A percentile compares a stretch with the other conserved stretches of the same genome.
Conservation (phyloP, 2,329 filamentous ascomycete genomes). For the Fusarium nematophilum region DNA sequence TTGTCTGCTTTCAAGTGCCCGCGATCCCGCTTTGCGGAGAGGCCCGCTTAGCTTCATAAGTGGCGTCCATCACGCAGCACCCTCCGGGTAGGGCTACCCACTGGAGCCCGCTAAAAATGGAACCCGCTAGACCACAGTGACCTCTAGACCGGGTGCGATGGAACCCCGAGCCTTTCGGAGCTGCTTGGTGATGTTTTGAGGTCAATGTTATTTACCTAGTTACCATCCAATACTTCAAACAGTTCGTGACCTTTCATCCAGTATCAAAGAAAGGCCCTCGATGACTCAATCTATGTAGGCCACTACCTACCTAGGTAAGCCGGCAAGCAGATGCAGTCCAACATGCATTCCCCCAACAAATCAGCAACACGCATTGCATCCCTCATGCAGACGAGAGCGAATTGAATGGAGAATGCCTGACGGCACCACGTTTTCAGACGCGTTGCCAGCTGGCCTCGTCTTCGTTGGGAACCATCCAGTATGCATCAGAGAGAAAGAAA, state of each 20-base stretch:
- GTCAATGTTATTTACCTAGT: too few species aligned
- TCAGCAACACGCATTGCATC: neutral
- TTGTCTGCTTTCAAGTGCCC: too few species aligned
- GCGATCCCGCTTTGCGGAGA: constrained; percentile 34
- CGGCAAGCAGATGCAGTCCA: too few species aligned
- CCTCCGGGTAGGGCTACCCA: constrained; percentile 14
- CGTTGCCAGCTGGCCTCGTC: constrained; percentile 23
- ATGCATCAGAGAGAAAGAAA: neutral
- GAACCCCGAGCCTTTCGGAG: too few species aligned
- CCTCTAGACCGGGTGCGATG: too few species aligned
- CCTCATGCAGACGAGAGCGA: constrained; percentile 3
- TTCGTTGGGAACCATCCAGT: neutral
- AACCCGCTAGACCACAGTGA: constrained; percentile 15
- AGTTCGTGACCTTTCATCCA: too few species aligned
- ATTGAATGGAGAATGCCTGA: constrained; percentile 4
- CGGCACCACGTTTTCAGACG: constrained; percentile 8
- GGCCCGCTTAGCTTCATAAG: constrained; percentile 31
- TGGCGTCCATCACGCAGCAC: constrained; percentile 23
- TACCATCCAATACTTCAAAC: too few species aligned
- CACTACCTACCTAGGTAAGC: too few species aligned
- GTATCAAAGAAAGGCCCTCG: too few species aligned
- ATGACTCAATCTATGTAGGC: too few species aligned
- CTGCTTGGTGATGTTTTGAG: too few species aligned
- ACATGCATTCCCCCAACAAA: constrained; percentile 5
- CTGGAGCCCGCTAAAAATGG: constrained; percentile 15